Percentiles rank a stretch among this genome's conserved stretches.
phyloP scores from a whole-genome alignment of 1,284 basidiomycete genomes.

The Trichosporon ovoides region DNA sequence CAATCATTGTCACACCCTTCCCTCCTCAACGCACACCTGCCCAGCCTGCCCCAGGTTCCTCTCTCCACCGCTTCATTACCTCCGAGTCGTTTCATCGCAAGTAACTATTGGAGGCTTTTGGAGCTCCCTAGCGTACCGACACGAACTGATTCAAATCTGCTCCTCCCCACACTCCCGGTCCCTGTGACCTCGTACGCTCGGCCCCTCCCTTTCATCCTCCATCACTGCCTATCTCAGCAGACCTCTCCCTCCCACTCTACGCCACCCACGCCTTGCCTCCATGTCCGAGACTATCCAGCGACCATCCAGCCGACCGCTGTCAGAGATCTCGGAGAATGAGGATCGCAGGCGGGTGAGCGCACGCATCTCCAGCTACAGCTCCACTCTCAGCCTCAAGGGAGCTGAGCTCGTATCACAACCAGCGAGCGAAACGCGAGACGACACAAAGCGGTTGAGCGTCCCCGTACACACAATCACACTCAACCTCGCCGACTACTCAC shows the following conservation, averaged over 20 bases:
- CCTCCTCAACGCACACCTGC: background rate
- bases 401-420: constrained; percentile 22
- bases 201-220: background rate
- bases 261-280: background rate
- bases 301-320: constrained; percentile 16
- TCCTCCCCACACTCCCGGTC: background rate
- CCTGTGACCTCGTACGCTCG: background rate
- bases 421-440: constrained; percentile 30
- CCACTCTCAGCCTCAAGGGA: constrained; percentile 18
- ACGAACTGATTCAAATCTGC: background rate
- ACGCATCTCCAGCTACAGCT: constrained; percentile 19
- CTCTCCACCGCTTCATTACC: background rate
- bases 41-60: background rate
- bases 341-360: constrained; percentile 17
- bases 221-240: background rate
- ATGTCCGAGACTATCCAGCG: constrained; percentile 14
- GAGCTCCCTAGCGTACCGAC: background rate
- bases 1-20: background rate
- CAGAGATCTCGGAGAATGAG: constrained; percentile 23
- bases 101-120: background rate
- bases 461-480: constrained; percentile 41
- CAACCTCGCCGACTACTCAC: constrained; percentile 41
- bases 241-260: background rate
- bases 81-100: background rate
- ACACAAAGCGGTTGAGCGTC: constrained; percentile 21